Conservation (phyloP, 345 rosid species). For the Hypericum perforatum region DNA sequence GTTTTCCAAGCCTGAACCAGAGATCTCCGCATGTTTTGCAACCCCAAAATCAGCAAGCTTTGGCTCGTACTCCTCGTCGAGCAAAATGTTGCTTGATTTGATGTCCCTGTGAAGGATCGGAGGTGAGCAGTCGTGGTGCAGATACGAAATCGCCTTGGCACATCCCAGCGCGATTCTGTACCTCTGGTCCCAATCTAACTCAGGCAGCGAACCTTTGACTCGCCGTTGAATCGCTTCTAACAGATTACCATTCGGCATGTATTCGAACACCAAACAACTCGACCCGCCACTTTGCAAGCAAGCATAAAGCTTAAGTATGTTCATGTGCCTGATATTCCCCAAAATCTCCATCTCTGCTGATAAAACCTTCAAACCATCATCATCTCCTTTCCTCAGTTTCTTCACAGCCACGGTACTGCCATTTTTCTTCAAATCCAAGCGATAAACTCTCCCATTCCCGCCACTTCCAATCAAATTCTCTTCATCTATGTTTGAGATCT, state of each 20-base stretch:
- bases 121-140: constrained; percentile 78
- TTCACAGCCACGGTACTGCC: constrained; percentile 66
- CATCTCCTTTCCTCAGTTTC: constrained; percentile 46
- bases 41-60: constrained; percentile 88
- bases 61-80: constrained; percentile 52
- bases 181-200: constrained; percentile 59
- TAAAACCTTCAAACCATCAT: constrained; percentile 39
- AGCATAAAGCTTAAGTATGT: constrained; percentile 71
- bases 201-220: constrained; percentile 43
- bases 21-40: constrained; percentile 56
- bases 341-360: constrained; percentile 71
- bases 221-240: constrained; percentile 47
- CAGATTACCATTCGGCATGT: constrained; percentile 73
- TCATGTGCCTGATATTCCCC: constrained; percentile 68
- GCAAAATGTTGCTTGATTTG: constrained; percentile 76
- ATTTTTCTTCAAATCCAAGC: constrained; percentile 61
- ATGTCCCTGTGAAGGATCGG: constrained; percentile 81
- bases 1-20: constrained; percentile 30
- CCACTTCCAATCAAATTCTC: constrained; percentile 67
- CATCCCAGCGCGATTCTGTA: constrained; percentile 67
- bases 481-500: constrained; percentile 54
- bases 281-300: constrained; percentile 49
- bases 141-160: constrained; percentile 77
- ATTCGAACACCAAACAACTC: constrained; percentile 68
- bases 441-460: constrained; percentile 76